Evolutionary conservation across 345 rosid species (phyloP), one percentile per base, ranked within the genome.

Genomic region (Balakata baccata): DNA sequence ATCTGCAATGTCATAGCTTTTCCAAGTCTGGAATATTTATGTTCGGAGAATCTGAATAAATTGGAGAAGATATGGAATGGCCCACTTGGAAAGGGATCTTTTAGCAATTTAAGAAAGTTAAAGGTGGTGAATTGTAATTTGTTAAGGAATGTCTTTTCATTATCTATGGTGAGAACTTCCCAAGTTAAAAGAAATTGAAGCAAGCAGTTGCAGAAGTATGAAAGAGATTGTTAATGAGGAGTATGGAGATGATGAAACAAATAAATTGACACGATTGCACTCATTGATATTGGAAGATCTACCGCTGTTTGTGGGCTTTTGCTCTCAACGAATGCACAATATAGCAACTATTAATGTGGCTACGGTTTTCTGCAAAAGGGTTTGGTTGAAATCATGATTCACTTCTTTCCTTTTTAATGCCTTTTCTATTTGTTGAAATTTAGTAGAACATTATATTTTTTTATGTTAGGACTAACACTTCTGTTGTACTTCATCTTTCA

Each of bases 141-240:
- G 29, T 51, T 82, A 56, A 70, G 60, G 73, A 62, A 75, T 70
- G 43, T 76, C 3, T 79, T 82, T 45, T 68, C 73, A 0, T 6
- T 64, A 17, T 73, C 76, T 10, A n/a, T 79, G 59, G 51, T 60
- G 2, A 53, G 69, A 51, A 14, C 76, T 82, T 23, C 6, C n/a
- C 3, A 53, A 41, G 3, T 67, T 82, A 0, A 54, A 75, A 69
- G 68, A 76, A 29, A 68, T 80, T 1, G 4, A 38, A 18, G 66
- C 74, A 25, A 45, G 18, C 22, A 6, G 13, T 39, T 71, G 86
- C 52, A 0, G 14, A 0, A 47, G 29, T 3, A 4, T 83, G 57
- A 17, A 68, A 56, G 62, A 10, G 71, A 53, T 83, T 45, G 41
- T 82, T 41, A 47, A 18, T 7, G 37, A 0, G 3, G 11, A 22